phyloP scores from a whole-genome alignment of 2,329 filamentous ascomycete species.

The Zymoseptoria pseudotritici region DNA sequence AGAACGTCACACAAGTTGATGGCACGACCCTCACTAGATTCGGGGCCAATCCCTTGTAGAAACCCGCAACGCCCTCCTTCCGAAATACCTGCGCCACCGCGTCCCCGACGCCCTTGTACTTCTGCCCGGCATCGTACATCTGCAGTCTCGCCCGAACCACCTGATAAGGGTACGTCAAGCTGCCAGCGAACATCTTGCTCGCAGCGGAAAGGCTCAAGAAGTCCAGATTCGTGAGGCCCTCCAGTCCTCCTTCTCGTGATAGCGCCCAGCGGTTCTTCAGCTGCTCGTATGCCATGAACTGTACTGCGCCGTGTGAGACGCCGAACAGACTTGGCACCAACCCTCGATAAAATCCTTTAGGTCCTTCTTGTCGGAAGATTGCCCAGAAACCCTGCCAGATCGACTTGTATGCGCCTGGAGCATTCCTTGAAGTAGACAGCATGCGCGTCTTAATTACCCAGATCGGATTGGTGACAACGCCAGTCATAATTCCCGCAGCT shows the following conservation, averaged over 20 bases:
- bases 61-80: constrained; percentile 72
- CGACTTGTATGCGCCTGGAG: constrained; percentile 71
- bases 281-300: constrained; percentile 90
- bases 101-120: constrained; percentile 66
- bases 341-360: constrained; percentile 78
- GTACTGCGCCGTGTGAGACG: constrained; percentile 84
- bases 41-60: constrained; percentile 85
- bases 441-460: constrained; percentile 99
- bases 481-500: constrained; percentile 62
- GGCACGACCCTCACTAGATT: constrained; percentile 88
- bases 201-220: constrained; percentile 72
- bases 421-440: constrained; percentile 71
- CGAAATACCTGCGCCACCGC: constrained; percentile 67
- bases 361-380: constrained; percentile 64
- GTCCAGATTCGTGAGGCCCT: constrained; percentile 60
- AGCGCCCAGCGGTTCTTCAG: constrained; percentile 55
- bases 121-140: constrained; percentile 71
- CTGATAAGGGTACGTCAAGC: constrained; percentile 89
- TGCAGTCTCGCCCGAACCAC: constrained; percentile 83
- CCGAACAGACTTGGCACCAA: constrained; percentile 75
- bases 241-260: constrained; percentile 27
- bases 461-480: constrained; percentile 82
- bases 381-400: constrained; percentile 63
- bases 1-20: constrained; percentile 90
- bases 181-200: constrained; percentile 83